Evolutionary conservation across 306 rosid genomes (phyloP).

Genomic region (Ceratonia siliqua): DNA sequence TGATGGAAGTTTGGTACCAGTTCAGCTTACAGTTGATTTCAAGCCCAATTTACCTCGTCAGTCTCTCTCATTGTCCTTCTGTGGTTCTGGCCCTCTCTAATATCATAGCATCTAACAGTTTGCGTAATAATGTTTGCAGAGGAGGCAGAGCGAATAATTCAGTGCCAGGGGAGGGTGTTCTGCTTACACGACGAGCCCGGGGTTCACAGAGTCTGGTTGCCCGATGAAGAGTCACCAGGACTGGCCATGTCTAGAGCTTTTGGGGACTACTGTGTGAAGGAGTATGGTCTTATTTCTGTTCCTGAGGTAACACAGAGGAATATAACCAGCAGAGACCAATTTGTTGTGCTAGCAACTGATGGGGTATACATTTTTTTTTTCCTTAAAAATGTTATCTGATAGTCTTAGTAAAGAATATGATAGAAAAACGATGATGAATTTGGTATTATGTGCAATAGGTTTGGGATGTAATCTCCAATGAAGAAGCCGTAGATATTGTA

Average conservation of each 20-base stretch:
- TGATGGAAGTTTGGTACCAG: constrained; percentile 56
- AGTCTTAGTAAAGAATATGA: too few relatives aligned
- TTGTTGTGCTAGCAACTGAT: constrained; percentile 85
- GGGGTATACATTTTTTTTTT: constrained; percentile 49
- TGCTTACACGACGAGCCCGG: constrained; percentile 78
- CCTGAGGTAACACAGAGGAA: constrained; percentile 77
- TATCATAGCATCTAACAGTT: neutral
- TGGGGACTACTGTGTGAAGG: constrained; percentile 78
- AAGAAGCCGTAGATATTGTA: constrained; percentile 80
- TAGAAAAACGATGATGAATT: too few relatives aligned
- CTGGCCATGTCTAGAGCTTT: constrained; percentile 88
- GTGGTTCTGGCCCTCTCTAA: neutral
- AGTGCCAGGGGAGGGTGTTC: constrained; percentile 73
- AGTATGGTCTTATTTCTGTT: constrained; percentile 73
- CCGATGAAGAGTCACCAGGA: constrained; percentile 67
- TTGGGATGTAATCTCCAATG: constrained; percentile 85
- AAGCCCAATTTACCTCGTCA: constrained; percentile 87
- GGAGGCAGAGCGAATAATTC: constrained; percentile 74
- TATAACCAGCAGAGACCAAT: constrained; percentile 64
- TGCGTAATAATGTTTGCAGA: constrained; percentile 46
- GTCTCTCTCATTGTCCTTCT: constrained; percentile 32
- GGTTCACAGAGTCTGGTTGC: constrained; percentile 77
- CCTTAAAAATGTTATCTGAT: neutral
- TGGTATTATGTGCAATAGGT: constrained; percentile 44
- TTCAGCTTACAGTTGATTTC: constrained; percentile 86